A percentile compares a stretch with the other conserved stretches of the same genome.
These are phyloP conservation scores for Hirsutella rhossiliensis DNA, from an alignment of 2,329 filamentous ascomycete genomes.

Conservation along the genomic window DNA sequence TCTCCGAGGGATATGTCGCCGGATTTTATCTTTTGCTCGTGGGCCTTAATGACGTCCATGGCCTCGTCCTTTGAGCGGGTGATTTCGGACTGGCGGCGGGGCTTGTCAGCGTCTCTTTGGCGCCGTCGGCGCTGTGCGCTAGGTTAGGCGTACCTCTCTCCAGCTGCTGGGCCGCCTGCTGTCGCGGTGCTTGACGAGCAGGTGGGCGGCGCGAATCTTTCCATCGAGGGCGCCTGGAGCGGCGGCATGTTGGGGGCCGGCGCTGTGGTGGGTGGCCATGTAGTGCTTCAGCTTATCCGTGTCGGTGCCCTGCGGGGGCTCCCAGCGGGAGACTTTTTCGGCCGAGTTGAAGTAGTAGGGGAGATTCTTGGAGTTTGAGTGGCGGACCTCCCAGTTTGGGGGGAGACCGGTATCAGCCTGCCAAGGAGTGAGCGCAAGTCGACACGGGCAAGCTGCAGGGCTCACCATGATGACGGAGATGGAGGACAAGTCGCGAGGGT, in stretches of 20 bases:
- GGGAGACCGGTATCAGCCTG: slow-evolving; percentile 72
- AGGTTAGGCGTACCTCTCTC: slow-evolving; percentile 47
- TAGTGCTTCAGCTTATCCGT: slow-evolving; percentile 86
- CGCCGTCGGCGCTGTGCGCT: background rate
- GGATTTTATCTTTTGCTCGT: slow-evolving; percentile 65
- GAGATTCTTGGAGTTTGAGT: slow-evolving; percentile 96
- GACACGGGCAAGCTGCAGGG: background rate
- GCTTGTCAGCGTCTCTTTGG: background rate
- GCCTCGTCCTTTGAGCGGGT: slow-evolving; percentile 84
- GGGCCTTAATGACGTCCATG: slow-evolving; percentile 57
- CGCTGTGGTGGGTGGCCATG: slow-evolving; percentile 80
- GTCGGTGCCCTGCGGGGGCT: slow-evolving; percentile 79
- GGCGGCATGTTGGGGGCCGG: slow-evolving; percentile 28
- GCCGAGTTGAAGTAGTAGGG: slow-evolving; percentile 94
- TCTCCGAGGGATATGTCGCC: slow-evolving; percentile 63
- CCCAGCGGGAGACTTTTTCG: slow-evolving; percentile 88
- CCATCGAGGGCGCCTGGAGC: slow-evolving; percentile 41
- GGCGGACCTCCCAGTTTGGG: slow-evolving; percentile 84
- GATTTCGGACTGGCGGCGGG: slow-evolving; percentile 52
- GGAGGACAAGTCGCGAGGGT: background rate
- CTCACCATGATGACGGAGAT: background rate
- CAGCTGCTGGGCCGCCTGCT: slow-evolving; percentile 87
- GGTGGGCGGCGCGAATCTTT: slow-evolving; percentile 87
- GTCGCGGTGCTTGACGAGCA: slow-evolving; percentile 86
- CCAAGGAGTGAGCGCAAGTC: background rate